Percentiles rank a stretch among this genome's conserved stretches.
phyloP scores from a whole-genome alignment of 306 rosid species.

The Urtica urens region DNA sequence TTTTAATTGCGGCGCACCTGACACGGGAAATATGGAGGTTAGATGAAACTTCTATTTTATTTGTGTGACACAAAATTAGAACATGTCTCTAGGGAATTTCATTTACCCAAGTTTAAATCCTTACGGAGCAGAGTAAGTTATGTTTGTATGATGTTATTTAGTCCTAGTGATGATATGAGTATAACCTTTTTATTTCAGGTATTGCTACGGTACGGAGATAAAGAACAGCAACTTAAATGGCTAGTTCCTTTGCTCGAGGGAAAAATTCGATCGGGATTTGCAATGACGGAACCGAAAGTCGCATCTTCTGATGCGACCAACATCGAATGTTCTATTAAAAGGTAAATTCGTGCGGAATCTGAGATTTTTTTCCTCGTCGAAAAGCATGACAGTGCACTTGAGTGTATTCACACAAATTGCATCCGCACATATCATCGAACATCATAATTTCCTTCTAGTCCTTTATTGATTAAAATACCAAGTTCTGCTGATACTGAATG shows the following conservation, averaged over 20 bases:
- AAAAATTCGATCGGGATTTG: slow-evolving; percentile 85
- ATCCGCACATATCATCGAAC: background rate
- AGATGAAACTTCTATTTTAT: slow-evolving; percentile 21
- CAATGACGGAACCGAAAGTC: slow-evolving; percentile 86
- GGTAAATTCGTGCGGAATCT: slow-evolving; percentile 32
- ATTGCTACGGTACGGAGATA: slow-evolving; percentile 74
- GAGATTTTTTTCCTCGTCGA: background rate
- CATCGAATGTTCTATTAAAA: slow-evolving; percentile 73
- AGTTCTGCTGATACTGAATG: slow-evolving; percentile 4
- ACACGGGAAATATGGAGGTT: slow-evolving; percentile 99
- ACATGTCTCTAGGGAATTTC: no score
- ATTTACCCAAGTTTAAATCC: no score
- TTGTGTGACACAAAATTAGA: no score
- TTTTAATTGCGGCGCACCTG: slow-evolving; percentile 89
- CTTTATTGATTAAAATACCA: background rate
- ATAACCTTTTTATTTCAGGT: slow-evolving; percentile 53
- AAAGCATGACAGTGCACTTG: background rate
- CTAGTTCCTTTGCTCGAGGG: slow-evolving; percentile 91
- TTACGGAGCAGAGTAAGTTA: no score
- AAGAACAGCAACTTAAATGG: slow-evolving; percentile 73
- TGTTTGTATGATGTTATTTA: no score
- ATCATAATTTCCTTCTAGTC: background rate
- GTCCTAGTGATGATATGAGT: no score
- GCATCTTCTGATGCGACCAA: slow-evolving; percentile 97
- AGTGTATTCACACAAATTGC: background rate